Evolutionary conservation across 1,284 basidiomycete genomes (phyloP), one percentile per base, ranked within the genome.

Genomic region (Boletellus deceptivus): DNA sequence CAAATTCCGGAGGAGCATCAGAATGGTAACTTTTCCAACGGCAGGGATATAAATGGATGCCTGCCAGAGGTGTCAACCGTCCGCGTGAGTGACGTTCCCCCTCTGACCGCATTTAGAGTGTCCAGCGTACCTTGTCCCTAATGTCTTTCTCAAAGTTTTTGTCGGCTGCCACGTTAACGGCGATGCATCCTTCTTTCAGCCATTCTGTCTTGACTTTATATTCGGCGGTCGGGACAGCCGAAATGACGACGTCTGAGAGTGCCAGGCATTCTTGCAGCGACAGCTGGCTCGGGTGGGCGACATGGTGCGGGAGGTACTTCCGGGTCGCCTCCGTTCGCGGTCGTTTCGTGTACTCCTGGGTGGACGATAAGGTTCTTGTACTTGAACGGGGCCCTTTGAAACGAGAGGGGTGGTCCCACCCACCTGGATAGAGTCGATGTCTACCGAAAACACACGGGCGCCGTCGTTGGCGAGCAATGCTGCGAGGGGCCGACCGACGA

Each of bases 101-200:
- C 1, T 18, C 10, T 35, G 24, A 1, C 10, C 14, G 6, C 14
- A 31, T 31, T 31, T 10, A 4, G 29, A 3, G 36, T 38, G 29
- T 35, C n/a, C 44, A 39, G 59, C 76, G 55, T 58, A 91, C 93
- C 77, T 93, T 91, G 43, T 95, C 92, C 57, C 93, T 80, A 17
- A 98, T 89, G 65, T 97, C 89, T 55, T 83, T 83, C 67, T 97
- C 93, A 66, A 98, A 99, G 72, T 99, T 99, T 77, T 96, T 98
- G 64, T 97, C 94, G 4, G 90, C 87, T 24, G 93, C 89, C 43
- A 99, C 91, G 66, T 98, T 98, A 55, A 98, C 74, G 61, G 93
- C 95, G 1, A 96, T 75, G 58, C 93, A 95, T 3, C 95, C 96
- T 59, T 94, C 91, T 73, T 96, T 96, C 60, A 99, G 76, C 79